Evolutionary conservation across 2,329 filamentous ascomycete genomes (phyloP), one percentile per base, ranked within the genome.

Genomic region (Xylaria sp.): DNA sequence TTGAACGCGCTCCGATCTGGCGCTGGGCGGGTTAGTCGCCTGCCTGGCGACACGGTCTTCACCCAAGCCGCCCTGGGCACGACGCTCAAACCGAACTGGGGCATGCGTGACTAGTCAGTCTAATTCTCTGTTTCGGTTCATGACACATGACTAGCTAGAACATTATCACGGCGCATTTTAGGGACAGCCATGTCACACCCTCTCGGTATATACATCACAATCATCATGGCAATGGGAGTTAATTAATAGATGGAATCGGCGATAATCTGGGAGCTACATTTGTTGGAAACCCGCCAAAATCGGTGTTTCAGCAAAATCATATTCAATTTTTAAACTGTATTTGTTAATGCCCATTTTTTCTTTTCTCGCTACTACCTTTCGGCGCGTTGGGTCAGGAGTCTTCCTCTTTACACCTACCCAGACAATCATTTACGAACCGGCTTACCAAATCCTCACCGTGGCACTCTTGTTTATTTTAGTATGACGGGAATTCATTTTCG

Each of bases 21-120:
- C 72, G 94, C 93, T 54, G 95, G 97, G 76, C 92, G 94, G 71
- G 89, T 98, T 72, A 96, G 93, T 78, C 90, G 92, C 59, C 87
- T 98, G 69, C 94, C 94, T 0, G 90, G 89, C 66, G 93, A 94
- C 73, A 88, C 91, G 51, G 93, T 97, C 66, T 94, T 94, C 72
- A 94, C 93, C 3, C 86, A 86, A 75, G 88, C 91, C 40, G 88
- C 93, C 65, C 80, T 95, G 78, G 81, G 83, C 66, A 81, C 89
- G 72, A 83, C 84, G 73, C 82, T 91, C 69, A 90, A 90, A 81
- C 88, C 88, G 51, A 80, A 82, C 61, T 90, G 88, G 88, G 81
- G 78, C 71, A 85, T 90, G 81, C 85, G 86, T 66, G 32, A 61
- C 44, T 71, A 68, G 58, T 68, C 8, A 68, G 58, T 68, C 8